Evolutionary conservation across 1,139 yeast genomes (phyloP).

Genomic region (Taiozyma onychis): DNA sequence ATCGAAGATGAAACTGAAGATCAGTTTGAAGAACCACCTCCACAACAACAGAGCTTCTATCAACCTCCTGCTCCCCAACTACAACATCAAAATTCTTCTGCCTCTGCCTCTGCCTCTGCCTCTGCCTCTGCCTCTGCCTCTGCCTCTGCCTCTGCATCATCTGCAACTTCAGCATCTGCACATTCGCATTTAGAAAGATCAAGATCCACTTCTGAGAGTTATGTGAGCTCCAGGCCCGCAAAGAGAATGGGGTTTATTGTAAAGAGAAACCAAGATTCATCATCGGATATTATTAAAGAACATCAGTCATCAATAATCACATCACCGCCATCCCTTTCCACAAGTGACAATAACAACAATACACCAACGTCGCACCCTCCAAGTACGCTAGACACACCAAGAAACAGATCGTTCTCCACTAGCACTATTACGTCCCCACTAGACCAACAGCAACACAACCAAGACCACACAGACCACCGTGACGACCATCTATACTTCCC

Average conservation of each 20-base stretch:
- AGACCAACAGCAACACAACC: background rate
- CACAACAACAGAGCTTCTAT: conserved; percentile 10
- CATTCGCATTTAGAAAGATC: conserved; percentile 34
- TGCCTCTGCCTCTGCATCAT: conserved; percentile 5
- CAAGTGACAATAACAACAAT: background rate
- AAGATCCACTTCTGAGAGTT: conserved; percentile 53
- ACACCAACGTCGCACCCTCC: background rate
- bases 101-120: conserved; percentile 10
- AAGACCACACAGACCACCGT: background rate
- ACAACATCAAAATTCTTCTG: conserved; percentile 1
- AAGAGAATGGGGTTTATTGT: conserved; percentile 69
- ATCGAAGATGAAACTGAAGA: conserved; percentile 13
- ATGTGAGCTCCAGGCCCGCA: conserved; percentile 48
- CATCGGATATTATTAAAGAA: conserved; percentile 19
- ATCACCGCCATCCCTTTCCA: background rate
- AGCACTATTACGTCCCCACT: conserved; percentile 6
- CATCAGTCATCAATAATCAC: conserved; percentile 10
- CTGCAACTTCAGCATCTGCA: conserved; percentile 13
- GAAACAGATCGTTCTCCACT: conserved; percentile 18
- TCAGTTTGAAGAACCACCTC: background rate
- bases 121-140: conserved; percentile 3
- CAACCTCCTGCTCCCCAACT: conserved; percentile 1
- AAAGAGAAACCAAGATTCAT: conserved; percentile 27
- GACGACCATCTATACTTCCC: background rate
- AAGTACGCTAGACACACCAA: conserved; percentile 6